Base-by-base conservation (phyloP, 2,329 filamentous ascomycete species). In the Orbilia blumenaviensis region DNA sequence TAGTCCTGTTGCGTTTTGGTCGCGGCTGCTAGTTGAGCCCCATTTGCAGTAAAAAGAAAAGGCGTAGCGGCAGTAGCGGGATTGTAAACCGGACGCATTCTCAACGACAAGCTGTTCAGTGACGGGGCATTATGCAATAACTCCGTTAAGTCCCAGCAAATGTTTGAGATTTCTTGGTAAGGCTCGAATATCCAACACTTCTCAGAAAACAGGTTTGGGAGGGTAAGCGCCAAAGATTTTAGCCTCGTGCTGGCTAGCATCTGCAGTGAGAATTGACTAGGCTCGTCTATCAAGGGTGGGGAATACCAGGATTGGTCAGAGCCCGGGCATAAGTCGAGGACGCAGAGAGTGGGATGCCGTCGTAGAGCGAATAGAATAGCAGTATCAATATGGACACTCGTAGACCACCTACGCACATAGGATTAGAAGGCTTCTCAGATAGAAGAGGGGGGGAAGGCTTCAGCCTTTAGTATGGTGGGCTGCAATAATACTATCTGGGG, bases 101-200 rank as follows among this genome's bases (percentile, higher is more conserved):
- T 64, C 21, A 76, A 46, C 9, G 72, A 69, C n/a, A 76, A 38
- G n/a, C n/a, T 46, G 42, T 76, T 69, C 23, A 76, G 29, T 12
- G 60, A 64, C 6, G 72, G 72, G 3, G 60, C 23, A 50, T 54
- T 67, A 2, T 60, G 72, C 21, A 76, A 48, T 27, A 76, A n/a
- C 18, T 76, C 72, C 21, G 66, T 69, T 21, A 76, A 48, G 36
- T 76, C 72, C 72, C 72, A 76, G 64, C 72, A 76, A 2, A 76
- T 76, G 29, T 69, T 76, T 41, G 72, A 76, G 2, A 76, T 69
- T 66, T 76, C 72, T 16, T 69, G 64, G 25, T 76, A 76, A 2
- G 64, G 64, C 23, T 76, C 72, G 41, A 76, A 76, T 42, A 76
- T 60, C 72, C 72, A 76, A 69, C 72, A 76, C 60, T 69, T 76